Conservation (phyloP, 1,139 yeast species). For the Saccharomyces uvarum region DNA sequence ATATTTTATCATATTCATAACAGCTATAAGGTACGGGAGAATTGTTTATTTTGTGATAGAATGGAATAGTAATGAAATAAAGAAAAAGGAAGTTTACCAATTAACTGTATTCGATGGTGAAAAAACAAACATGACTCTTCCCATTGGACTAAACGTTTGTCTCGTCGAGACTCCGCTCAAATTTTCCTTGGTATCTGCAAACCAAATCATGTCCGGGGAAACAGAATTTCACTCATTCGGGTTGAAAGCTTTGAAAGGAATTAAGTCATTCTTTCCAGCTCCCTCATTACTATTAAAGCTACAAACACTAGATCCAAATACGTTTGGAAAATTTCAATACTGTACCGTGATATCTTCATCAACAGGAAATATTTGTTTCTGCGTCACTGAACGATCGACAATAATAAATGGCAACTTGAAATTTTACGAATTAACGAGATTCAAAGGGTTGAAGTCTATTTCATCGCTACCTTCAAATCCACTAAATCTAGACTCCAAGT, state of each 20-base stretch:
- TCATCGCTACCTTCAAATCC: slow-evolving; percentile 8
- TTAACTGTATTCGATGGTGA: slow-evolving; percentile 18
- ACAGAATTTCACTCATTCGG: slow-evolving; percentile 10
- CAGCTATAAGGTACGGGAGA: slow-evolving; percentile 14
- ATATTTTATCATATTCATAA: slow-evolving; percentile 17
- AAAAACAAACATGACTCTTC: slow-evolving; percentile 12
- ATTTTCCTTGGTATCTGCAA: slow-evolving; percentile 18
- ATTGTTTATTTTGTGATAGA: slow-evolving; percentile 21
- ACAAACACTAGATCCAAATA: slow-evolving; percentile 3
- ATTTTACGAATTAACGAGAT: slow-evolving; percentile 21
- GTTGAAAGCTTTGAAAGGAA: slow-evolving; percentile 12
- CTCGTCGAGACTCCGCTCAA: background rate
- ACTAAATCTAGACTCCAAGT: slow-evolving; percentile 6
- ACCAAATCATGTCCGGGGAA: slow-evolving; percentile 29
- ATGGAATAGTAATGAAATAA: slow-evolving; percentile 16
- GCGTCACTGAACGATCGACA: slow-evolving; percentile 10
- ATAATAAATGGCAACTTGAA: slow-evolving; percentile 7
- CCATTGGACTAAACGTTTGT: slow-evolving; percentile 11
- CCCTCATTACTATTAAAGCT: slow-evolving; percentile 15
- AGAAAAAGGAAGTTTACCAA: slow-evolving; percentile 20
- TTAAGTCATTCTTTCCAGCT: slow-evolving; percentile 18
- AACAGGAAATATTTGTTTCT: slow-evolving; percentile 19
- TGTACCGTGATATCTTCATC: slow-evolving; percentile 19
- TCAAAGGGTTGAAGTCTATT: slow-evolving; percentile 22
- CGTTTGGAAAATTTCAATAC: slow-evolving; percentile 9